phyloP scores from a whole-genome alignment of 1,284 basidiomycete species.

The Tremellales sp. region DNA sequence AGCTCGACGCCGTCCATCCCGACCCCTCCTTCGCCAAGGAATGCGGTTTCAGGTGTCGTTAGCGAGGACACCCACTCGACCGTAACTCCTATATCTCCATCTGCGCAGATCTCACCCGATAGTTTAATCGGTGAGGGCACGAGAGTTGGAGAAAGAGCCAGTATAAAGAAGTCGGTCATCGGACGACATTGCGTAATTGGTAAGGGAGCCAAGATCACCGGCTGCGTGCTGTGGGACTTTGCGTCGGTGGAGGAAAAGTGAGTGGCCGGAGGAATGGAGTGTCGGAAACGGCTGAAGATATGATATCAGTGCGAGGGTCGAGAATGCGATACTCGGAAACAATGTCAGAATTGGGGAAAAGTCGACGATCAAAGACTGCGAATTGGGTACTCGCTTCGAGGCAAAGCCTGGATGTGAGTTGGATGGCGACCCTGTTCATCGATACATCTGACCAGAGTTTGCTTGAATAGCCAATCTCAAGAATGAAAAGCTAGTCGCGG shows the following conservation, averaged over 20 bases:
- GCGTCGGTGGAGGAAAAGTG: conserved; percentile 63
- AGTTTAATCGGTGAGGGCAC: conserved; percentile 77
- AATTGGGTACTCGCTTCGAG: conserved; percentile 84
- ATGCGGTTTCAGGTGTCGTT: conserved; percentile 5
- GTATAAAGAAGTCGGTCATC: conserved; percentile 81
- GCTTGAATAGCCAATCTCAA: conserved; percentile 54
- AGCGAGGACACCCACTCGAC: conserved; percentile 51
- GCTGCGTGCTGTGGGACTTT: conserved; percentile 87
- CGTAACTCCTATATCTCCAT: conserved; percentile 47
- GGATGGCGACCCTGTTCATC: not conserved
- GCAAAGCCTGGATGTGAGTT: conserved; percentile 65
- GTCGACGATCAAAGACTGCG: conserved; percentile 72
- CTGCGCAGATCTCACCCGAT: conserved; percentile 80
- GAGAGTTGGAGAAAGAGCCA: conserved; percentile 75
- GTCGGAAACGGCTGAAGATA: conserved; percentile 1
- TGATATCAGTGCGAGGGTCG: conserved; percentile 70
- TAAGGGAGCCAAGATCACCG: conserved; percentile 74
- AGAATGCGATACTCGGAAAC: conserved; percentile 80
- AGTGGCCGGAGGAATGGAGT: conserved; percentile 9
- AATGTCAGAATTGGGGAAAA: conserved; percentile 76
- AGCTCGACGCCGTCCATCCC: conserved; percentile 3
- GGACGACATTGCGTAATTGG: conserved; percentile 87
- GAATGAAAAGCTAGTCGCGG: conserved; percentile 59
- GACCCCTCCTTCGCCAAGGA: conserved; percentile 43
- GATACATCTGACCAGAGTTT: not conserved